Conservation (phyloP, 1,284 basidiomycete species). For the Papiliotrema flavescens region DNA sequence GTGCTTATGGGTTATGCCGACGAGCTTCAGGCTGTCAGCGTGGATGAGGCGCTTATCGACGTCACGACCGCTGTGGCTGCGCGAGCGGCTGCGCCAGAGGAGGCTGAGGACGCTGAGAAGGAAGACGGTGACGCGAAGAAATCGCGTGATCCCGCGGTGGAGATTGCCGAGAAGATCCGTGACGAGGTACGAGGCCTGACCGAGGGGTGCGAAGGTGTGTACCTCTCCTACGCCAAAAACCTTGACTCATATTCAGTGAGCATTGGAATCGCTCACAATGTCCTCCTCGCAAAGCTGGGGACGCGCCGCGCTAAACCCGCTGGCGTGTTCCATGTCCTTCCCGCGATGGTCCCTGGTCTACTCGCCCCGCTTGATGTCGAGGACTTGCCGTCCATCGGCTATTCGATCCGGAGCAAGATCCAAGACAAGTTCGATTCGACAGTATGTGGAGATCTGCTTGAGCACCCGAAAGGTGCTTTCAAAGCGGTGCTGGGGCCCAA, state of each 20-base stretch:
- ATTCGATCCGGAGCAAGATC: constrained; percentile 62
- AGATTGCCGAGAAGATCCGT: constrained; percentile 76
- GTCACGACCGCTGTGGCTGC: constrained; percentile 63
- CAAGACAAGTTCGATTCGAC: constrained; percentile 70
- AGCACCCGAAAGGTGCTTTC: constrained; percentile 61
- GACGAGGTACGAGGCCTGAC: constrained; percentile 70
- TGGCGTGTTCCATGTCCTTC: constrained; percentile 61
- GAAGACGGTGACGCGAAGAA: constrained; percentile 25
- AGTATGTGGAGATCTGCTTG: constrained; percentile 64
- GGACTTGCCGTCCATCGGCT: constrained; percentile 84
- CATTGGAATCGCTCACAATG: constrained; percentile 87
- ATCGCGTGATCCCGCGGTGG: constrained; percentile 56
- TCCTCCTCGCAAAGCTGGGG: constrained; percentile 86
- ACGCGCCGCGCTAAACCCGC: constrained; percentile 89
- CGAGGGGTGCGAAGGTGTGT: constrained; percentile 69
- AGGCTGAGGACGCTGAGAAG: constrained; percentile 11
- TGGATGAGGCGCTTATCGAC: constrained; percentile 93
- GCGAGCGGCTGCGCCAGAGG: constrained; percentile 41
- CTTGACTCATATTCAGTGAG: constrained; percentile 60
- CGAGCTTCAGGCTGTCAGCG: constrained; percentile 89
- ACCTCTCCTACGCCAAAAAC: no score
- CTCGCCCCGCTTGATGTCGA: constrained; percentile 76
- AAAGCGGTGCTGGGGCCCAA: constrained; percentile 74
- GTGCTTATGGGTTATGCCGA: constrained; percentile 85
- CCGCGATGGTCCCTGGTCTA: constrained; percentile 49